Conservation (phyloP, 2,329 filamentous ascomycete species). For the Colletotrichum scovillei region DNA sequence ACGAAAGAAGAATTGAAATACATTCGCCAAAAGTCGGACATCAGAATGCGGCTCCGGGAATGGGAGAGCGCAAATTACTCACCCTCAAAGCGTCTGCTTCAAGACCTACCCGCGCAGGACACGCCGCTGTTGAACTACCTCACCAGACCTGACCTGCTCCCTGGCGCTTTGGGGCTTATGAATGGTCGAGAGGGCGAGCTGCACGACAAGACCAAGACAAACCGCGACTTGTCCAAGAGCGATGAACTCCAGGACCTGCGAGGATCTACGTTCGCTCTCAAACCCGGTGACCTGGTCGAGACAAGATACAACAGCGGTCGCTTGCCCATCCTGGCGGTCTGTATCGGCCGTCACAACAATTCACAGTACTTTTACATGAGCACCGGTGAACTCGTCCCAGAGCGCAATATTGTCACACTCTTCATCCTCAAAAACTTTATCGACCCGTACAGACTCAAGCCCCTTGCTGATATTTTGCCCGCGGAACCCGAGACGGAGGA, state of each 20-base stretch:
- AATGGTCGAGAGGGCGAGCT: constrained; percentile 37
- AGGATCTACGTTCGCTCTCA: constrained; percentile 44
- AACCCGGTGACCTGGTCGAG: constrained; percentile 64
- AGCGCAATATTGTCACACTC: constrained; percentile 53
- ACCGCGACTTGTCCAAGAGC: constrained; percentile 47
- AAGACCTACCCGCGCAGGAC: constrained; percentile 44
- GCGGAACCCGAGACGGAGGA: constrained; percentile 16
- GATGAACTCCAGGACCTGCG: constrained; percentile 51
- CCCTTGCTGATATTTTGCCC: constrained; percentile 40
- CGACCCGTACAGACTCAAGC: constrained; percentile 51
- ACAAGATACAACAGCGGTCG: constrained; percentile 55
- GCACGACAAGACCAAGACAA: constrained; percentile 18
- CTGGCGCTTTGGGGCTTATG: constrained; percentile 40
- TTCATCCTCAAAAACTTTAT: constrained; percentile 64
- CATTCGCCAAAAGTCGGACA: constrained; percentile 37
- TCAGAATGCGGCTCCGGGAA: constrained; percentile 54
- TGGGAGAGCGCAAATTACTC: constrained; percentile 53
- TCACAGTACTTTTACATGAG: constrained; percentile 66
- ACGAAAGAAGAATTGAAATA: neutral
- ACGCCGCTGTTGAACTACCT: constrained; percentile 45
- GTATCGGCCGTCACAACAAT: constrained; percentile 62
- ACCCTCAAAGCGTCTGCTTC: constrained; percentile 38
- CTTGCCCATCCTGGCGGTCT: constrained; percentile 62
- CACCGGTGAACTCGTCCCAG: constrained; percentile 62
- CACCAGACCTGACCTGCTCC: constrained; percentile 48